Conservation (phyloP, 805 yeast species). For the Candida orba region DNA sequence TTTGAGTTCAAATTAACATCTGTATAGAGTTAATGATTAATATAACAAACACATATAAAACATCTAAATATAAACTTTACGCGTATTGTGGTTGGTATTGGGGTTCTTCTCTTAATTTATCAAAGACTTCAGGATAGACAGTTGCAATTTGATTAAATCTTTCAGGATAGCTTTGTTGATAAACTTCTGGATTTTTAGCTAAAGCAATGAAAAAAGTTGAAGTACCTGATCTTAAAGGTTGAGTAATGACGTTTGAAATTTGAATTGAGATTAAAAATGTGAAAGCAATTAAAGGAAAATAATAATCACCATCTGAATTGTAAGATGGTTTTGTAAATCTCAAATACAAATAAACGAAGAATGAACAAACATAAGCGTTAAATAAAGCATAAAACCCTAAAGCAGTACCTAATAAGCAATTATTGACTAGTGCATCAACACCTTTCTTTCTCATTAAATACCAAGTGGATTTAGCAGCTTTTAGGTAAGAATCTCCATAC, state of each 20-base stretch:
- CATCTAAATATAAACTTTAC: not conserved
- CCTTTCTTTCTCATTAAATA: constrained; percentile 72
- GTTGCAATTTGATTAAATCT: constrained; percentile 56
- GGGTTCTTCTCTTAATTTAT: constrained; percentile 33
- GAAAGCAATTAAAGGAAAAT: constrained; percentile 71
- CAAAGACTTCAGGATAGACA: constrained; percentile 62
- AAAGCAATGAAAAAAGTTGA: constrained; percentile 79
- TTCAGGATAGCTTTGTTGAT: constrained; percentile 64
- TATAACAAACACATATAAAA: not conserved
- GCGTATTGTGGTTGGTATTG: not conserved
- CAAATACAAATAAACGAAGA: constrained; percentile 60
- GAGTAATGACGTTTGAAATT: constrained; percentile 63
- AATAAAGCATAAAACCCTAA: constrained; percentile 69
- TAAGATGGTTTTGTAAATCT: constrained; percentile 61
- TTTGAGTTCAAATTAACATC: no score
- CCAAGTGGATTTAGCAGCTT: constrained; percentile 79
- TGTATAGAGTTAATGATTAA: not conserved
- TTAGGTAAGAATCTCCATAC: constrained; percentile 72
- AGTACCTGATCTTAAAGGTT: constrained; percentile 73
- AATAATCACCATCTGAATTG: constrained; percentile 49
- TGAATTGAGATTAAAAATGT: constrained; percentile 69
- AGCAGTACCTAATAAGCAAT: constrained; percentile 73
- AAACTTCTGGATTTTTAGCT: constrained; percentile 79
- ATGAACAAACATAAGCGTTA: constrained; percentile 58
- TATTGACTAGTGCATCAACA: constrained; percentile 76